phyloP scores from a whole-genome alignment of 2,329 filamentous ascomycete genomes.

The Scedosporium apiospermum region DNA sequence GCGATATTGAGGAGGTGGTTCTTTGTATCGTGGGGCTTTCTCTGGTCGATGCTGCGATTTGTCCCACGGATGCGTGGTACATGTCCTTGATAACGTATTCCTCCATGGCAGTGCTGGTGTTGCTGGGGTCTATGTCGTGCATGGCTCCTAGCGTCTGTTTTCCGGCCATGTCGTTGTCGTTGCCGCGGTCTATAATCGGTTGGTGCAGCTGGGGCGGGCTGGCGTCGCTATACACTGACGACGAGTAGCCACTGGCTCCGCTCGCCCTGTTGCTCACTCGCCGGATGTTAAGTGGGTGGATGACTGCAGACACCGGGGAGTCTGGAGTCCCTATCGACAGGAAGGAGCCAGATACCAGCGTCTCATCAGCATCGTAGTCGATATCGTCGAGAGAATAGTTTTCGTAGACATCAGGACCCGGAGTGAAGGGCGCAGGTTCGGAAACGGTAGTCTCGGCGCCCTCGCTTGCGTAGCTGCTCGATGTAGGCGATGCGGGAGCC shows the following conservation, averaged over 20 bases:
- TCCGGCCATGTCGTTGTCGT: background rate
- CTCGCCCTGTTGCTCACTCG: background rate
- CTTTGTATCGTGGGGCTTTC: background rate
- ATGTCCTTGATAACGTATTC: constrained; percentile 12
- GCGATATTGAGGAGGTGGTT: background rate
- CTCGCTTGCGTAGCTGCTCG: background rate
- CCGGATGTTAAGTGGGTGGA: background rate
- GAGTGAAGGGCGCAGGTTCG: background rate
- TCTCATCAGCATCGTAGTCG: background rate
- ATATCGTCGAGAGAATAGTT: background rate
- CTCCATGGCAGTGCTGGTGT: background rate
- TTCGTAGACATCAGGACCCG: background rate
- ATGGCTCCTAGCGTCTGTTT: background rate
- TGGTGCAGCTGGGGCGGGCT: background rate
- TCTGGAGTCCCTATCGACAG: background rate
- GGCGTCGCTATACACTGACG: background rate
- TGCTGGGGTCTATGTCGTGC: background rate
- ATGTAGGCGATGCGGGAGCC: background rate
- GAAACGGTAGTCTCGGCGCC: background rate
- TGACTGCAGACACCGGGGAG: background rate
- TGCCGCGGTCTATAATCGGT: background rate
- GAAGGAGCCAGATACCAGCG: background rate
- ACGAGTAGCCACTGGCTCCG: background rate
- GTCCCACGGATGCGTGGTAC: constrained; percentile 15
- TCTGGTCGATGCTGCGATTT: constrained; percentile 11